phyloP scores from a whole-genome alignment of 768 basidiomycete species.

The Russula dissimulans region DNA sequence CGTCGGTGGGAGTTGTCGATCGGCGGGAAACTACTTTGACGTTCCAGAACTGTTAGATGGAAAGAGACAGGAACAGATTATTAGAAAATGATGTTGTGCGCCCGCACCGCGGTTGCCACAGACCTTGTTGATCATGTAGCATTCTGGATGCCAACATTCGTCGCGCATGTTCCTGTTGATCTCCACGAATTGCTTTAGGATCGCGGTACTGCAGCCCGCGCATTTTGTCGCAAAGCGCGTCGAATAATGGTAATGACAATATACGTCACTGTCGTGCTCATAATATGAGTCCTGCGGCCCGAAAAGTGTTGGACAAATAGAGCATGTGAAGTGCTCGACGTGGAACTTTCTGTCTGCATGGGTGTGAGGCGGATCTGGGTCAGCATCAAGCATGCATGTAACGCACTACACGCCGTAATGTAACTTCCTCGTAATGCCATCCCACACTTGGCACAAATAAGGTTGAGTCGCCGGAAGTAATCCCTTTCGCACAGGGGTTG shows the following conservation, averaged over 20 bases:
- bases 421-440: constrained; percentile 94
- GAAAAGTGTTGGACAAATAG: constrained; percentile 90
- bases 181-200: constrained; percentile 98
- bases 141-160: constrained; percentile 99
- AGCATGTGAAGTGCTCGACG: constrained; percentile 99
- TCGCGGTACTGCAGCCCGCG: constrained; percentile 93
- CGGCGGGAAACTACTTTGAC: constrained; percentile 81
- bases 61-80: constrained; percentile 1
- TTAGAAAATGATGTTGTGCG: constrained; percentile 1
- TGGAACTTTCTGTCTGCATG: constrained; percentile 93
- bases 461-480: constrained; percentile 90
- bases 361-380: constrained; percentile 2
- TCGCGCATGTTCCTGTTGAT: constrained; percentile 97
- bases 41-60: constrained; percentile 81
- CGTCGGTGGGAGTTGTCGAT: constrained; percentile 46
- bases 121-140: constrained; percentile 99
- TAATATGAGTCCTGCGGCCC: constrained; percentile 99
- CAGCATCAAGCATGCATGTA: constrained; percentile 9
- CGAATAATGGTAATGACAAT: constrained; percentile 98
- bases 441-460: constrained; percentile 95
- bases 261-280: constrained; percentile 96
- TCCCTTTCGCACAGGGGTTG: constrained; percentile 97
- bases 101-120: not conserved
- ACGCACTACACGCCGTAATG: constrained; percentile 96
- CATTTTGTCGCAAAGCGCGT: constrained; percentile 98